These are phyloP conservation scores for Galerina marginata DNA, from an alignment of 768 basidiomycete genomes.

Conservation along the genomic window DNA sequence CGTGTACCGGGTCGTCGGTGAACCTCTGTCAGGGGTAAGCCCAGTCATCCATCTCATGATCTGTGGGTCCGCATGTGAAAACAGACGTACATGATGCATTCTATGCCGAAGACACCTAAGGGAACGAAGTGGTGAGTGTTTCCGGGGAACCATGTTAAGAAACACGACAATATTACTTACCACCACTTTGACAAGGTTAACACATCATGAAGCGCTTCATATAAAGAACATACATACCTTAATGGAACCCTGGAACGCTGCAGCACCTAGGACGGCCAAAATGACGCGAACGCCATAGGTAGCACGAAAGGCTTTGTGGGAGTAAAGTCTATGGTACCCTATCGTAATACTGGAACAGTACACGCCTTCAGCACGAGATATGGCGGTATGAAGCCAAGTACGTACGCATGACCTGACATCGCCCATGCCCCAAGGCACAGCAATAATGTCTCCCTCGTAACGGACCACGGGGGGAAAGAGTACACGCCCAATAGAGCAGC, in stretches of 20 bases:
- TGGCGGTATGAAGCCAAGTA: no score
- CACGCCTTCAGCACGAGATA: background rate
- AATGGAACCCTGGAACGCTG: constrained; percentile 82
- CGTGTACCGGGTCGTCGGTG: constrained; percentile 71
- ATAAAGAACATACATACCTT: constrained; percentile 48
- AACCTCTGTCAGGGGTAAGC: constrained; percentile 51
- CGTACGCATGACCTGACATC: no score
- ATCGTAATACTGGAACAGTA: constrained; percentile 60
- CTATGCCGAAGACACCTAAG: constrained; percentile 73
- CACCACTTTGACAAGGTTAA: constrained; percentile 47
- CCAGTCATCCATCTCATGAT: no score
- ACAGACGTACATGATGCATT: constrained; percentile 68
- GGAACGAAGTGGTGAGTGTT: background rate
- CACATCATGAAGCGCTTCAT: constrained; percentile 1
- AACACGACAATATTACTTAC: constrained; percentile 31
- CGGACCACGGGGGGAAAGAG: no score
- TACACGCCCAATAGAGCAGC: no score
- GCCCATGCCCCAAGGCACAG: no score
- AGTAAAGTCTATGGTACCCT: constrained; percentile 83
- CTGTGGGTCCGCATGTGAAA: background rate
- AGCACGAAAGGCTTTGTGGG: constrained; percentile 74
- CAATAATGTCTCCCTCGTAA: no score
- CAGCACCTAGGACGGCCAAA: constrained; percentile 69
- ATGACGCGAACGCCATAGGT: constrained; percentile 55
- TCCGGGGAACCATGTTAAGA: background rate